A percentile compares a stretch with the other conserved stretches of the same genome.
Evolutionary conservation across 225 moss, liverwort and hornwort species (phyloP).

Genomic region (Anthoceros angustus): DNA sequence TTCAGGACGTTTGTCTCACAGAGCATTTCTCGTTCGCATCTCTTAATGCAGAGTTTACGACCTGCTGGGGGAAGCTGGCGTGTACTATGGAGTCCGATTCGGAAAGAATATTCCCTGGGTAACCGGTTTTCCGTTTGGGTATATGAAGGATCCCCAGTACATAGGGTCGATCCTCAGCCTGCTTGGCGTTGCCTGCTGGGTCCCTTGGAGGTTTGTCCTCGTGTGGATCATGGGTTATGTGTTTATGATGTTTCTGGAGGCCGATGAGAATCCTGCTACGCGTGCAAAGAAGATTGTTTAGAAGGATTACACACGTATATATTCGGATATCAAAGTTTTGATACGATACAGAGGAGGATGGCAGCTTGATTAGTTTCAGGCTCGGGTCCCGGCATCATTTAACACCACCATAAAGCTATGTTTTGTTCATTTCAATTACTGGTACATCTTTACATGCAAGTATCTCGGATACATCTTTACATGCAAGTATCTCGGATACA

Average conservation of each 20-base stretch:
- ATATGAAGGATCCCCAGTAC: conserved; percentile 74
- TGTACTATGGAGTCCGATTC: conserved; percentile 66
- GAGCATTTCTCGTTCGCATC: background rate
- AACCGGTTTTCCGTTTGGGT: conserved; percentile 69
- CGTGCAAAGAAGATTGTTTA: conserved; percentile 40
- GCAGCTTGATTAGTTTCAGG: background rate
- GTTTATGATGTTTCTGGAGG: conserved; percentile 55
- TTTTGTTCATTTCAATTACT: no score
- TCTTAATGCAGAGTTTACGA: conserved; percentile 37
- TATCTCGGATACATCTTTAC: no score
- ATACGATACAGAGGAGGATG: no score
- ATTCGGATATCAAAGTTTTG: no score
- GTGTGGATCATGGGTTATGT: conserved; percentile 58
- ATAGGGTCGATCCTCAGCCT: conserved; percentile 67
- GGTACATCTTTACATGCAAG: no score
- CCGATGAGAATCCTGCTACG: conserved; percentile 36
- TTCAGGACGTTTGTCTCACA: background rate
- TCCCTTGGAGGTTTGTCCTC: conserved; percentile 51
- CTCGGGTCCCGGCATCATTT: no score
- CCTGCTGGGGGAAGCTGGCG: conserved; percentile 62
- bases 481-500: no score
- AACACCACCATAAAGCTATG: no score
- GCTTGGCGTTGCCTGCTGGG: conserved; percentile 52
- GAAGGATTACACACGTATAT: background rate
- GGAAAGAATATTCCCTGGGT: conserved; percentile 83